phyloP scores from a whole-genome alignment of 2,329 filamentous ascomycete species.

The Trichophyton benhamiae region DNA sequence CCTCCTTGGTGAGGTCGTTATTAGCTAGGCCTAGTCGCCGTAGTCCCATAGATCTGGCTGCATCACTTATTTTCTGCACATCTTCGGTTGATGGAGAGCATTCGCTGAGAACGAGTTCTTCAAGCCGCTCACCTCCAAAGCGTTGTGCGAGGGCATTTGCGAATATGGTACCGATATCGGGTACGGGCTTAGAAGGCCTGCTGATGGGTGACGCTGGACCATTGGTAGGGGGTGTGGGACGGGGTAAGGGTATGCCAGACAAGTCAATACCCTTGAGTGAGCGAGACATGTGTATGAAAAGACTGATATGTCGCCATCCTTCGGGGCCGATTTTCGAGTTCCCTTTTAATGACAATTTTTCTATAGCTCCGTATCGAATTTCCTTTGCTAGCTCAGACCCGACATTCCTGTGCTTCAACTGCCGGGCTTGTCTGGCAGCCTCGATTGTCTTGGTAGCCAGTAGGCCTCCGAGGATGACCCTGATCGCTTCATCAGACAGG shows the following conservation, averaged over 20 bases:
- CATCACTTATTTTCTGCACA: slow-evolving; percentile 66
- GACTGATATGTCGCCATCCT: slow-evolving; percentile 80
- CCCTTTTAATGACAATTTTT: slow-evolving; percentile 78
- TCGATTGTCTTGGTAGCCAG: slow-evolving; percentile 63
- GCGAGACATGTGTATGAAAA: slow-evolving; percentile 82
- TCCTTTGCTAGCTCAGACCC: slow-evolving; percentile 27
- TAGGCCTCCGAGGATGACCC: slow-evolving; percentile 75
- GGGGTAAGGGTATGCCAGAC: slow-evolving; percentile 70
- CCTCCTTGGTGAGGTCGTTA: slow-evolving; percentile 63
- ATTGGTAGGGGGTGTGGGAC: slow-evolving; percentile 15
- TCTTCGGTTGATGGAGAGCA: slow-evolving; percentile 61
- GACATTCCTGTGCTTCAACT: not conserved
- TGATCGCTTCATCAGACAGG: slow-evolving; percentile 71
- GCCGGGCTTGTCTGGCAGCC: slow-evolving; percentile 39
- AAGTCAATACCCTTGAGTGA: slow-evolving; percentile 78
- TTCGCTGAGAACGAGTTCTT: slow-evolving; percentile 72
- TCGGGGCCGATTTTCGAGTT: slow-evolving; percentile 72
- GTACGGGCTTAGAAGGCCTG: slow-evolving; percentile 15
- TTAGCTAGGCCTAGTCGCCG: slow-evolving; percentile 70
- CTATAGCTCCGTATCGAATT: slow-evolving; percentile 54
- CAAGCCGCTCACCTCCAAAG: slow-evolving; percentile 60
- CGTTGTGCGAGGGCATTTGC: slow-evolving; percentile 65
- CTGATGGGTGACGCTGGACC: slow-evolving; percentile 14
- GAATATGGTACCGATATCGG: slow-evolving; percentile 54
- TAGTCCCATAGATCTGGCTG: slow-evolving; percentile 64